phyloP scores from a whole-genome alignment of 495 filamentous ascomycete species.

The Penicillium silybi region DNA sequence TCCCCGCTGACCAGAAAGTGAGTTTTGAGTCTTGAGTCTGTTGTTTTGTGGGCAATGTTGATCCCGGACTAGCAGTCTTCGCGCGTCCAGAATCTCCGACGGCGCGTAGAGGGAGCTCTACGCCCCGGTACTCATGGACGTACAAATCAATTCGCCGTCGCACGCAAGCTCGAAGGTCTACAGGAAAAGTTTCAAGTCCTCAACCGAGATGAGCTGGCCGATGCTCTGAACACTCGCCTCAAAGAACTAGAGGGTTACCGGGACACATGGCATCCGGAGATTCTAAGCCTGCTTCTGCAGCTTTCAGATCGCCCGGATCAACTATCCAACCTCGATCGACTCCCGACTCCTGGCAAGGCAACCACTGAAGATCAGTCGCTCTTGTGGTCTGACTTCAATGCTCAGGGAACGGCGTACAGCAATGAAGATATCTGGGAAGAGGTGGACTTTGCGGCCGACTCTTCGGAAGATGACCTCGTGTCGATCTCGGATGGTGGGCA shows the following conservation, averaged over 20 bases:
- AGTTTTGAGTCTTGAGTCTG: neutral
- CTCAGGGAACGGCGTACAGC: constrained; percentile 64
- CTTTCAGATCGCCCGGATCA: constrained; percentile 78
- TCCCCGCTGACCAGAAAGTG: constrained; percentile 27
- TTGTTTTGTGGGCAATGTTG: constrained; percentile 42
- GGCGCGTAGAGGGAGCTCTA: constrained; percentile 27
- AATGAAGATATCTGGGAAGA: constrained; percentile 74
- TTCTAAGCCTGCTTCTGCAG: constrained; percentile 72
- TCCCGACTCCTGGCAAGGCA: constrained; percentile 48
- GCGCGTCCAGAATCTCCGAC: constrained; percentile 24
- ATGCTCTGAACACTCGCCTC: constrained; percentile 64
- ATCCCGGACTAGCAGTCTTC: constrained; percentile 31
- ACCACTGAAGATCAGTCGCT: constrained; percentile 45
- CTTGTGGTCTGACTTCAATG: constrained; percentile 72
- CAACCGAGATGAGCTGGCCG: constrained; percentile 74
- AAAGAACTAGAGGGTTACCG: constrained; percentile 50
- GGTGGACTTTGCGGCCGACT: constrained; percentile 65
- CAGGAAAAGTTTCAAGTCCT: constrained; percentile 84
- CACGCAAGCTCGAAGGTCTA: constrained; percentile 67
- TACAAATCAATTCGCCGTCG: constrained; percentile 86
- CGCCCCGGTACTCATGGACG: constrained; percentile 59
- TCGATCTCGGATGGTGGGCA: constrained; percentile 27
- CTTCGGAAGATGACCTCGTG: constrained; percentile 53
- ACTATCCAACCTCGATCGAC: constrained; percentile 58
- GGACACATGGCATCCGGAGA: constrained; percentile 67